Evolutionary conservation across 495 filamentous ascomycete species (phyloP).

Genomic region (Cercophora scortea): DNA sequence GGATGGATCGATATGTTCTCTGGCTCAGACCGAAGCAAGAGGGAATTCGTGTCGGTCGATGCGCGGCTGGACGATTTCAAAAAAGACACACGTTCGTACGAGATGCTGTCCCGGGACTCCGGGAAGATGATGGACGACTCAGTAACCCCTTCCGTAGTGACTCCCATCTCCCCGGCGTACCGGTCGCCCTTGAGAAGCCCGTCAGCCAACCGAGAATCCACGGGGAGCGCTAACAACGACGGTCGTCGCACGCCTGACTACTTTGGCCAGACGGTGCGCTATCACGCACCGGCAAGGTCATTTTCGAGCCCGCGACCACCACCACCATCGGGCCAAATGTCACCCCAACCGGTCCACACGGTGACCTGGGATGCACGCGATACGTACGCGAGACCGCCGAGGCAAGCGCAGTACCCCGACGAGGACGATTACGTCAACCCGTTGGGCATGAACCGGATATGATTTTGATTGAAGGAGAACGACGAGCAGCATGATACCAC

Average conservation of each 20-base stretch:
- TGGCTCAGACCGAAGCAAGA: conserved; percentile 33
- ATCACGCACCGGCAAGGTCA: conserved; percentile 37
- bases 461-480: conserved; percentile 4
- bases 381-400: conserved; percentile 19
- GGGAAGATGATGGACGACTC: conserved; percentile 33
- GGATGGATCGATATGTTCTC: conserved; percentile 70
- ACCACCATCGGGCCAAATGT: conserved; percentile 1
- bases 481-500: background rate
- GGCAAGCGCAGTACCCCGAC: conserved; percentile 9
- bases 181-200: conserved; percentile 28
- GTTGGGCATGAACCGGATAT: conserved; percentile 41
- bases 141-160: conserved; percentile 40
- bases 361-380: conserved; percentile 32
- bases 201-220: conserved; percentile 3
- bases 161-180: conserved; percentile 33
- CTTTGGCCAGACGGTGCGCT: conserved; percentile 38
- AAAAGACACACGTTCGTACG: conserved; percentile 63
- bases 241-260: conserved; percentile 41
- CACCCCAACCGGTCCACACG: conserved; percentile 2
- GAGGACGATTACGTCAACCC: conserved; percentile 33
- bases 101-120: conserved; percentile 63
- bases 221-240: conserved; percentile 8
- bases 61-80: conserved; percentile 54
- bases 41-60: conserved; percentile 85
- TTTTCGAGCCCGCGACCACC: conserved; percentile 40